These are phyloP conservation scores for Pythium monospermum DNA, from an alignment of 352 stramenopile genomes.

Conservation along the genomic window DNA sequence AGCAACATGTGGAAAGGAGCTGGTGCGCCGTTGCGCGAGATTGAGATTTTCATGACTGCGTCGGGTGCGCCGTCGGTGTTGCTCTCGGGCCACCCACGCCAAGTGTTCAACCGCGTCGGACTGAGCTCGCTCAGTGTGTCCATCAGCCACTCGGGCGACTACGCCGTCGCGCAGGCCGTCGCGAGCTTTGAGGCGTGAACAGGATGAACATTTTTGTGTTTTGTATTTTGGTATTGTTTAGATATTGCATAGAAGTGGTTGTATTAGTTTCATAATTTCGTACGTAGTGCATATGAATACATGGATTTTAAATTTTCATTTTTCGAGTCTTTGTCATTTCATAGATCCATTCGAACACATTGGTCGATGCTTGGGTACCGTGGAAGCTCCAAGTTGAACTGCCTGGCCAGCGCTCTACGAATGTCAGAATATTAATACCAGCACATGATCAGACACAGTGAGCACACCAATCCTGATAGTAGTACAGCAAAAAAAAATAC, in stretches of 20 bases:
- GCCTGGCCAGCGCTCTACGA: conserved; percentile 44
- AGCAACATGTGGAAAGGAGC: conserved; percentile 71
- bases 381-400: conserved; percentile 62
- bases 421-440: neutral
- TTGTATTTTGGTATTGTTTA: conserved; percentile 4
- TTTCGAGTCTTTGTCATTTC: neutral
- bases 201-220: neutral
- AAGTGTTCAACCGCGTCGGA: conserved; percentile 75
- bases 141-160: conserved; percentile 88
- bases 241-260: conserved; percentile 1
- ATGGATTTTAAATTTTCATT: conserved; percentile 3
- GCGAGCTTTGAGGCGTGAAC: conserved; percentile 49
- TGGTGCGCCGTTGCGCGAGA: conserved; percentile 71
- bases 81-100: conserved; percentile 66
- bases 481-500: neutral
- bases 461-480: neutral
- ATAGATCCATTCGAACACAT: conserved; percentile 44
- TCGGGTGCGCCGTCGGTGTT: conserved; percentile 73
- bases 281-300: neutral
- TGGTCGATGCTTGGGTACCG: conserved; percentile 55
- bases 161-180: conserved; percentile 80
- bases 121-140: conserved; percentile 76
- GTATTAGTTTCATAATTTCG: conserved; percentile 1
- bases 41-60: conserved; percentile 79
- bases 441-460: neutral